Evolutionary conservation across 2,329 filamentous ascomycete species (phyloP).

Genomic region (Polytolypa hystricis): DNA sequence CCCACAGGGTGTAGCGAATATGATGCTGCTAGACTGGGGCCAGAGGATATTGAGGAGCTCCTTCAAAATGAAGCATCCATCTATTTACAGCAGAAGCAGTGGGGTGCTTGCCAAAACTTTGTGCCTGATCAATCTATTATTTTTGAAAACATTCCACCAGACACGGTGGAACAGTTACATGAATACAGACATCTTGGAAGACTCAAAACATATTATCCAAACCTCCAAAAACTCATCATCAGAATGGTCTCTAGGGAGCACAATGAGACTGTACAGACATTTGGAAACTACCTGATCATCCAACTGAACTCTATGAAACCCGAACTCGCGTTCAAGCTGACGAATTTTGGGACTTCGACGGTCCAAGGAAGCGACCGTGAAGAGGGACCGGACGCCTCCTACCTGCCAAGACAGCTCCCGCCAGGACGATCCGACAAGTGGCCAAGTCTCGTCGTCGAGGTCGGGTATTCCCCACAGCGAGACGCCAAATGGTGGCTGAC

Average conservation of each 20-base stretch:
- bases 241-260: conserved; percentile 2
- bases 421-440: conserved; percentile 1
- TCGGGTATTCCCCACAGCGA: conserved; percentile 3
- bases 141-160: background rate
- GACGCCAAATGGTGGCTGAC: conserved; percentile 5
- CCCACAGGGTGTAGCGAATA: conserved; percentile 3
- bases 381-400: background rate
- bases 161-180: conserved; percentile 1
- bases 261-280: background rate
- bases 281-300: background rate
- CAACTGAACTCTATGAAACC: conserved; percentile 1
- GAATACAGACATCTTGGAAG: conserved; percentile 1
- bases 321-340: background rate
- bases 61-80: background rate
- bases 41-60: conserved; percentile 3
- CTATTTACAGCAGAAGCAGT: background rate
- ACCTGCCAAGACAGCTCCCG: conserved; percentile 1
- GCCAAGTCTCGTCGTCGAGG: conserved; percentile 6
- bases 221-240: conserved; percentile 1
- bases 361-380: conserved; percentile 1
- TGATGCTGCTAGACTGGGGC: background rate
- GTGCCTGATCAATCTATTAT: background rate
- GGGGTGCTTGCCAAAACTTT: background rate
- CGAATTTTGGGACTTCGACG: background rate
- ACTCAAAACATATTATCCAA: background rate